phyloP scores from a whole-genome alignment of 2,329 filamentous ascomycete genomes.

The Calcarisporium arbuscula region DNA sequence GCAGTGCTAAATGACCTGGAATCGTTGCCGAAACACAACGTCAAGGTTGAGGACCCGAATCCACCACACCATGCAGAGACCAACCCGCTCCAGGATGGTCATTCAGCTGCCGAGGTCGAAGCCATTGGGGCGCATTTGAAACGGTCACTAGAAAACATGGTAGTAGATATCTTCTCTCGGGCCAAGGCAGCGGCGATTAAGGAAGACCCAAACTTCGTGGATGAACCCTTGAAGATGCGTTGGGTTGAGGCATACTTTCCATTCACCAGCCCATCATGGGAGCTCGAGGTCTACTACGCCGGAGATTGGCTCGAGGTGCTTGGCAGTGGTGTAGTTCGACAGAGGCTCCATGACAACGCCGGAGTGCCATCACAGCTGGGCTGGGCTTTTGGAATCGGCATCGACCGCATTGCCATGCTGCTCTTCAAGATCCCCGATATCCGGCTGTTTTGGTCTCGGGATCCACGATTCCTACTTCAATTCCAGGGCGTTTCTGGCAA shows the following conservation, averaged over 20 bases:
- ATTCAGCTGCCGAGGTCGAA: conserved; percentile 67
- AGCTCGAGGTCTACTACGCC: conserved; percentile 90
- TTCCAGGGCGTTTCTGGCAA: conserved; percentile 60
- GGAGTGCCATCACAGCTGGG: conserved; percentile 69
- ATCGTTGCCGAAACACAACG: conserved; percentile 63
- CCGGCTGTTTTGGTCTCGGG: conserved; percentile 88
- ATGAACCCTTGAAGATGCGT: conserved; percentile 74
- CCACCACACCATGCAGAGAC: conserved; percentile 68
- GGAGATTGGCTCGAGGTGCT: conserved; percentile 95
- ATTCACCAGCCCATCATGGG: conserved; percentile 92
- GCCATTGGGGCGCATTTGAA: conserved; percentile 83
- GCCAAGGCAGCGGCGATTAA: conserved; percentile 60
- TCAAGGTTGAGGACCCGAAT: conserved; percentile 78
- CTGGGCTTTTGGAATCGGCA: conserved; percentile 92
- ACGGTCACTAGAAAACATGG: conserved; percentile 79
- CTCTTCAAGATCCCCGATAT: conserved; percentile 96
- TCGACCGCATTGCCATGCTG: conserved; percentile 96
- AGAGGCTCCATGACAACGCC: conserved; percentile 72
- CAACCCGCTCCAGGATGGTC: conserved; percentile 72
- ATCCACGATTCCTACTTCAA: conserved; percentile 78
- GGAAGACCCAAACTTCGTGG: conserved; percentile 40
- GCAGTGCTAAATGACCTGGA: conserved; percentile 66
- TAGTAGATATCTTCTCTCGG: conserved; percentile 79
- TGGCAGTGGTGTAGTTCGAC: conserved; percentile 85
- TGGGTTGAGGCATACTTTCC: conserved; percentile 99